Conservation (phyloP, 768 basidiomycete genomes). For the Tulasnella sp. region DNA sequence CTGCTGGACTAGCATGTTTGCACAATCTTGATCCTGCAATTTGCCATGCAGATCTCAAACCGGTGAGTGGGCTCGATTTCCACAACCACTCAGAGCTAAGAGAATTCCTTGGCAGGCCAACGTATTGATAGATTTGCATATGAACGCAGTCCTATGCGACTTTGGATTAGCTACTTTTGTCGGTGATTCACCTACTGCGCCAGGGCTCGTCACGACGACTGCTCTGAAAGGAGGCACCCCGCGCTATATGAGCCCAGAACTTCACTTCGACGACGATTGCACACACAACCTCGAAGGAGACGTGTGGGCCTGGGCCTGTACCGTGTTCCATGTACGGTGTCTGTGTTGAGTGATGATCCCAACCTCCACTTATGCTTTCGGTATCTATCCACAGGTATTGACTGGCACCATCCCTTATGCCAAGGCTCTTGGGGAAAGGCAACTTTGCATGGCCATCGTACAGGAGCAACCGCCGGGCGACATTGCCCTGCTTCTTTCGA, state of each 20-base stretch:
- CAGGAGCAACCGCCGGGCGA: background rate
- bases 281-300: background rate
- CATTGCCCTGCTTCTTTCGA: background rate
- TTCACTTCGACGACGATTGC: background rate
- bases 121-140: background rate
- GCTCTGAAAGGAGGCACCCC: background rate
- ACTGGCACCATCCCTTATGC: background rate
- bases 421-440: background rate
- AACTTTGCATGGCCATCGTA: background rate
- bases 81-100: no score
- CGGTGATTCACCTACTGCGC: no score
- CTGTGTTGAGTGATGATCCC: no score
- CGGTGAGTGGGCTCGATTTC: no score
- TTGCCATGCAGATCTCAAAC: background rate
- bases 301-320: constrained; percentile 3
- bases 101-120: background rate
- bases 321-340: background rate
- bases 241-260: background rate
- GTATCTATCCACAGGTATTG: background rate
- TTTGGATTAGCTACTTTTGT: background rate
- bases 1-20: background rate
- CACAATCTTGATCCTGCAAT: background rate
- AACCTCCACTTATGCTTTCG: no score
- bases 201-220: background rate
- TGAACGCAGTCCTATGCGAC: background rate